A percentile compares a stretch with the other conserved stretches of the same genome.
These are phyloP conservation scores for Epithele typhae DNA, from an alignment of 768 basidiomycete genomes.

Conservation along the genomic window DNA sequence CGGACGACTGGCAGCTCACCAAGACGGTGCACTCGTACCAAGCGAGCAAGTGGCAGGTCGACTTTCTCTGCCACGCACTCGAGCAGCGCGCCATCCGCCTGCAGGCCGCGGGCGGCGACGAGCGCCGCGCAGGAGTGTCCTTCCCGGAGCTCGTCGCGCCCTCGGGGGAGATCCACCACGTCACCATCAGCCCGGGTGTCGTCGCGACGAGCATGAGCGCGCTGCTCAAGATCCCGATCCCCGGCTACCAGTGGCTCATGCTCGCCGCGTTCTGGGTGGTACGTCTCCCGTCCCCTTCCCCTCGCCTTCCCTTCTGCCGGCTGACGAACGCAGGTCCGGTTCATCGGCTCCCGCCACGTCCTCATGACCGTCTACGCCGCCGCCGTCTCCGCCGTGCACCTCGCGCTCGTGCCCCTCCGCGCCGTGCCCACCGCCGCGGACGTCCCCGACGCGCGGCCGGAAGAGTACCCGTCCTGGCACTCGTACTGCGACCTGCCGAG, in stretches of 20 bases:
- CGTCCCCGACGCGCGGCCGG: constrained; percentile 12
- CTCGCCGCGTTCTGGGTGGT: constrained; percentile 60
- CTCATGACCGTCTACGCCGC: constrained; percentile 58
- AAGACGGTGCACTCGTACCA: constrained; percentile 63
- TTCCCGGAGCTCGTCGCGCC: constrained; percentile 6
- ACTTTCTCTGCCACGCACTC: constrained; percentile 56
- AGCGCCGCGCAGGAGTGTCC: neutral
- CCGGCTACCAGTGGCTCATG: constrained; percentile 40
- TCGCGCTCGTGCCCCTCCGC: constrained; percentile 54
- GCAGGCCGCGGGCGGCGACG: neutral
- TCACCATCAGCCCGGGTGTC: constrained; percentile 67
- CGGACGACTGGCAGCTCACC: constrained; percentile 69
- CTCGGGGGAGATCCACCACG: constrained; percentile 39
- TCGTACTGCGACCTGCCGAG: constrained; percentile 14
- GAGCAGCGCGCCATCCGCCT: constrained; percentile 30
- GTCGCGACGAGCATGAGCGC: constrained; percentile 58
- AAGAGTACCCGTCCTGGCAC: constrained; percentile 14
- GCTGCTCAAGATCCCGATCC: constrained; percentile 41
- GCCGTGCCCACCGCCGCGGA: constrained; percentile 37
- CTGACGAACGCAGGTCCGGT: constrained; percentile 51
- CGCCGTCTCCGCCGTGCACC: constrained; percentile 61
- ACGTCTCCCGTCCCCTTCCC: constrained; percentile 24
- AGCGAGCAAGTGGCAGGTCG: constrained; percentile 71
- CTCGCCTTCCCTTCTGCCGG: constrained; percentile 4
- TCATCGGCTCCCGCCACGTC: constrained; percentile 64